phyloP scores from a whole-genome alignment of 2,329 filamentous ascomycete species.

The Triangularia verruculosa region DNA sequence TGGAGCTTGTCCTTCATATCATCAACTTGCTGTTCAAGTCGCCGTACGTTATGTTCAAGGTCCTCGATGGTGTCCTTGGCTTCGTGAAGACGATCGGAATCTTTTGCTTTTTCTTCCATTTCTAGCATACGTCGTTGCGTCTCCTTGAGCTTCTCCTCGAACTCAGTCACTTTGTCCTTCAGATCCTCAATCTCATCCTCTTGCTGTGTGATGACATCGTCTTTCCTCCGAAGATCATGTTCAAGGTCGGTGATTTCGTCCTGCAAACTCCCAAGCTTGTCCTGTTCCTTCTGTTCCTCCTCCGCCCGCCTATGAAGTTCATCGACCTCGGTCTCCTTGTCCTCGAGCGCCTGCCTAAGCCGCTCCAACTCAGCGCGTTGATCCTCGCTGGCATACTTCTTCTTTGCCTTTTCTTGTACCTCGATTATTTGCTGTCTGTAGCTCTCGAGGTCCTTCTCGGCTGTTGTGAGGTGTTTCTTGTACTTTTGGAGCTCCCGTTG shows the following conservation, averaged over 20 bases:
- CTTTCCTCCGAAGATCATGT: constrained; percentile 71
- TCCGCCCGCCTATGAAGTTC: constrained; percentile 59
- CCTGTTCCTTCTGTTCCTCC: constrained; percentile 52
- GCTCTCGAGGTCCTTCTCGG: constrained; percentile 81
- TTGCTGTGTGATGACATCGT: constrained; percentile 67
- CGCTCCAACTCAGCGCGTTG: constrained; percentile 60
- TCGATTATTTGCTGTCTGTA: constrained; percentile 80
- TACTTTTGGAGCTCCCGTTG: constrained; percentile 82
- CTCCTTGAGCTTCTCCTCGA: constrained; percentile 43
- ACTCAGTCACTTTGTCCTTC: constrained; percentile 51
- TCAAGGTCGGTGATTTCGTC: constrained; percentile 76
- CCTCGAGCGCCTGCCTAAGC: constrained; percentile 54
- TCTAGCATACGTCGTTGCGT: constrained; percentile 47
- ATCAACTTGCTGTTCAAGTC: constrained; percentile 52
- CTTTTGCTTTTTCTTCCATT: constrained; percentile 55
- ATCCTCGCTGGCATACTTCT: constrained; percentile 68
- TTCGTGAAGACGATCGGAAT: constrained; percentile 51
- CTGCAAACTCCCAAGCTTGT: constrained; percentile 63
- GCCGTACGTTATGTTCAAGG: constrained; percentile 53
- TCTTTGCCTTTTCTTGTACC: constrained; percentile 76
- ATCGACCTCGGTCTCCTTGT: constrained; percentile 59
- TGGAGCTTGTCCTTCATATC: constrained; percentile 54
- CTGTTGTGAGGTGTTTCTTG: constrained; percentile 76
- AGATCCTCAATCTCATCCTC: constrained; percentile 72
- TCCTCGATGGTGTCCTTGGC: constrained; percentile 58